Percentiles rank a stretch among this genome's conserved stretches.
Conservation (phyloP, 768 basidiomycete species). For the Trametes meyenii region DNA sequence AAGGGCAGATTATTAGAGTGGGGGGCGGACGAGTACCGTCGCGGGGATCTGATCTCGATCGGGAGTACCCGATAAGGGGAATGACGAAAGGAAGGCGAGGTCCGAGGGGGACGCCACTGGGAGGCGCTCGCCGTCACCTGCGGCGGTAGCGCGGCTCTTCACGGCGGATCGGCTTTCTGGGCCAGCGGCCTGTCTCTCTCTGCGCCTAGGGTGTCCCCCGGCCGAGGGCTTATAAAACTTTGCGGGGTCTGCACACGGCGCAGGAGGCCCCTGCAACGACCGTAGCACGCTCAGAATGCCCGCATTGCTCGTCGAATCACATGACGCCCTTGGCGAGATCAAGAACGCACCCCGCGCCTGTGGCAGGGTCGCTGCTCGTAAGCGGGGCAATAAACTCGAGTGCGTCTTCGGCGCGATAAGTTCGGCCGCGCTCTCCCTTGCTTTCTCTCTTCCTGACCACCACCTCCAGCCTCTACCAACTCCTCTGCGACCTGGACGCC, state of each 20-base stretch:
- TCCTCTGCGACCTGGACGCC: slow-evolving; percentile 24
- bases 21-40: background rate
- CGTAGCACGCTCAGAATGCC: slow-evolving; percentile 8
- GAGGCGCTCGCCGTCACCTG: slow-evolving; percentile 2
- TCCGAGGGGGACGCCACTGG: slow-evolving; percentile 2
- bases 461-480: slow-evolving; percentile 26
- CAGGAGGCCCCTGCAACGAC: too few relatives aligned
- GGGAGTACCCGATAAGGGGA: slow-evolving; percentile 5
- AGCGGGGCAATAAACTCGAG: slow-evolving; percentile 27
- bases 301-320: slow-evolving; percentile 22
- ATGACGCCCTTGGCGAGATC: slow-evolving; percentile 15
- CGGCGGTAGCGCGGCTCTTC: slow-evolving; percentile 14
- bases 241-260: too few relatives aligned
- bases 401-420: slow-evolving; percentile 28
- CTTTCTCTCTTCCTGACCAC: slow-evolving; percentile 25
- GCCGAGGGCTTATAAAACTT: background rate
- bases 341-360: slow-evolving; percentile 12
- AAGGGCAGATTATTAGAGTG: background rate
- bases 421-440: slow-evolving; percentile 18
- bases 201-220: background rate
- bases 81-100: slow-evolving; percentile 17
- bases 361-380: slow-evolving; percentile 14
- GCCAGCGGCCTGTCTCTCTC: background rate
- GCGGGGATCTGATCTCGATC: slow-evolving; percentile 19
- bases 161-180: background rate